phyloP scores from a whole-genome alignment of 2,329 filamentous ascomycete genomes.

The Fusarium avenaceum region DNA sequence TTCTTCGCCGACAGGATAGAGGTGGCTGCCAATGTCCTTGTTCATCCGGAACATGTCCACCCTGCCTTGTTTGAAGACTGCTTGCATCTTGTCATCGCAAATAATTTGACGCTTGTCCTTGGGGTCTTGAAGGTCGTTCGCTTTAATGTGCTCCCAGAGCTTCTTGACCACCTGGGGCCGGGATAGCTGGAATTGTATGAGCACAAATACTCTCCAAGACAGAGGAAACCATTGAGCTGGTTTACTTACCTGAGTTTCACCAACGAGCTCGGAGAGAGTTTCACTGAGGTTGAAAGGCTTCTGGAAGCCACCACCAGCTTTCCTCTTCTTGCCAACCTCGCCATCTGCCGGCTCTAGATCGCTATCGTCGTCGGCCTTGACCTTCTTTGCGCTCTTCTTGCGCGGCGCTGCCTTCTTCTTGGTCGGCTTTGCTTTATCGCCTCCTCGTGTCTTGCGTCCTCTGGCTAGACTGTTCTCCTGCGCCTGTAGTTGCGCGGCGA shows the following conservation, averaged over 20 bases:
- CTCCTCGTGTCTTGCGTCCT: slow-evolving; percentile 82
- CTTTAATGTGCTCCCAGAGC: slow-evolving; percentile 96
- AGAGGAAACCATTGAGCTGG: background rate
- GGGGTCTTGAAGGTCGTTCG: slow-evolving; percentile 88
- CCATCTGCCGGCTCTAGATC: slow-evolving; percentile 75
- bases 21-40: slow-evolving; percentile 89
- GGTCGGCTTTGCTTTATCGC: slow-evolving; percentile 67
- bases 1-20: slow-evolving; percentile 81
- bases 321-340: slow-evolving; percentile 73
- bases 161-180: slow-evolving; percentile 96
- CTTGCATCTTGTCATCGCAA: slow-evolving; percentile 91
- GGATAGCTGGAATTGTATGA: slow-evolving; percentile 73
- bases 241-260: slow-evolving; percentile 73
- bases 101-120: slow-evolving; percentile 91
- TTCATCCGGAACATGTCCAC: slow-evolving; percentile 99
- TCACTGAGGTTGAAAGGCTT: slow-evolving; percentile 83
- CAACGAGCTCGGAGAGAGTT: slow-evolving; percentile 77
- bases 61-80: slow-evolving; percentile 89
- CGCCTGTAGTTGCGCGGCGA: slow-evolving; percentile 89
- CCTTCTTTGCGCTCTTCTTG: slow-evolving; percentile 82
- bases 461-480: slow-evolving; percentile 83
- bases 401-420: slow-evolving; percentile 74
- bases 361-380: slow-evolving; percentile 84
- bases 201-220: background rate
- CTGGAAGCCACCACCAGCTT: slow-evolving; percentile 93